These are phyloP conservation scores for Vitis riparia DNA, from an alignment of 164 flowering plant species.

Conservation along the genomic window DNA sequence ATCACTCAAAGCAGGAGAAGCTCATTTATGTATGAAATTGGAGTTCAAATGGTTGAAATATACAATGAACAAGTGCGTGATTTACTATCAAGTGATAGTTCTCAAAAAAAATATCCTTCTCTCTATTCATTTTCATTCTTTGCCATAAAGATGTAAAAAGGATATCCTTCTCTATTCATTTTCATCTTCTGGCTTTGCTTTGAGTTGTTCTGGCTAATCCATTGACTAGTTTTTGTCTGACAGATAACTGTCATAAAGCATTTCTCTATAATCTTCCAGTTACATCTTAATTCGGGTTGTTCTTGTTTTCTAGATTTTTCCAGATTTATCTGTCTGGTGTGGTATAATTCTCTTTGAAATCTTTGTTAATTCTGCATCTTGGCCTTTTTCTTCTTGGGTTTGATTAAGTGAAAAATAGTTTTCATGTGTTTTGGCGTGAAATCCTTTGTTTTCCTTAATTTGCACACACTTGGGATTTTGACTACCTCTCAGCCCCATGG, in stretches of 20 bases:
- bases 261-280: neutral
- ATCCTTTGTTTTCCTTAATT: constrained; percentile 56
- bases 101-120: constrained; percentile 82
- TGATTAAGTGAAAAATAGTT: neutral
- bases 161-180: neutral
- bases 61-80: constrained; percentile 85
- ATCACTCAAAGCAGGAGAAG: constrained; percentile 50
- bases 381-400: too few relatives aligned
- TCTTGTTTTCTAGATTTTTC: neutral
- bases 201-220: neutral
- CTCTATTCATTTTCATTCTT: neutral
- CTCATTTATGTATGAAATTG: constrained; percentile 49
- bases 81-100: constrained; percentile 40
- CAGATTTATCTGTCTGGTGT: neutral
- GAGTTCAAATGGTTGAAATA: constrained; percentile 78
- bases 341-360: neutral
- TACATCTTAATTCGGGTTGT: neutral
- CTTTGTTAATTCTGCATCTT: neutral
- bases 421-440: neutral
- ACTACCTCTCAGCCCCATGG: constrained; percentile 70
- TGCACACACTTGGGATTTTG: constrained; percentile 85
- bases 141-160: neutral
- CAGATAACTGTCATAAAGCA: too few relatives aligned
- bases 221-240: neutral
- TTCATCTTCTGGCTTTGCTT: neutral